Percentiles rank a stretch among this genome's conserved stretches.
Evolutionary conservation across 192 early-diverging fungal species (phyloP).

Genomic region (Ambispora gerdemannii): DNA sequence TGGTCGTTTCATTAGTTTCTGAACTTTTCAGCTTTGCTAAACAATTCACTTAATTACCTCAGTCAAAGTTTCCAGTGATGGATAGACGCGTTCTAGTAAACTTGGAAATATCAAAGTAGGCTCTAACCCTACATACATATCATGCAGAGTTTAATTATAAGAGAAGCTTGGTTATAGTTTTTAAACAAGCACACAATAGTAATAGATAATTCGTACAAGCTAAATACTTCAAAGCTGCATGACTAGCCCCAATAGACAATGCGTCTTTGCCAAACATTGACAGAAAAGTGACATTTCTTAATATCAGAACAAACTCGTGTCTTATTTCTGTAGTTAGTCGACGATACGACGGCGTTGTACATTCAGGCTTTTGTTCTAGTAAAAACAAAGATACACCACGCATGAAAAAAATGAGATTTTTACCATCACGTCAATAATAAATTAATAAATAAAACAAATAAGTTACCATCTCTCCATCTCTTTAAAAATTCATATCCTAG

Average conservation of each 20-base stretch:
- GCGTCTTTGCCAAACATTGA: constrained; percentile 76
- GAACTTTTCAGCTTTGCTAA: too few species aligned
- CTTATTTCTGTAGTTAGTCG: constrained; percentile 58
- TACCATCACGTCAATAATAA: not conserved
- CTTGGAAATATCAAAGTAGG: constrained; percentile 76
- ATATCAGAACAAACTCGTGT: constrained; percentile 58
- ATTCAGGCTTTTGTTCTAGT: constrained; percentile 55
- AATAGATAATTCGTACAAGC: constrained; percentile 53
- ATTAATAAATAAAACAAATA: not conserved
- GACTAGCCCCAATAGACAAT: constrained; percentile 53
- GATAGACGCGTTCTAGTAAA: constrained; percentile 81
- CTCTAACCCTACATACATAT: constrained; percentile 57
- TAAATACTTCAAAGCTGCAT: constrained; percentile 64
- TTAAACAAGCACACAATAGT: not conserved
- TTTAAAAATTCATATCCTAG: constrained; percentile 67
- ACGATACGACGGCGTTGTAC: constrained; percentile 55
- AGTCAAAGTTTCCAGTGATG: constrained; percentile 79
- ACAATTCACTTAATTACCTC: constrained; percentile 50
- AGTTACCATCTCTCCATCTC: constrained; percentile 52
- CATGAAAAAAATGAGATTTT: not conserved
- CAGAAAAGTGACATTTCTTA: constrained; percentile 60
- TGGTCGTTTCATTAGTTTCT: too few species aligned
- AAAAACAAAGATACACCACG: not conserved
- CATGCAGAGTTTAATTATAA: constrained; percentile 1
- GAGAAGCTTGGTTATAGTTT: not conserved